Base-by-base conservation (phyloP, 768 basidiomycete genomes). In the Lyophyllum atratum region DNA sequence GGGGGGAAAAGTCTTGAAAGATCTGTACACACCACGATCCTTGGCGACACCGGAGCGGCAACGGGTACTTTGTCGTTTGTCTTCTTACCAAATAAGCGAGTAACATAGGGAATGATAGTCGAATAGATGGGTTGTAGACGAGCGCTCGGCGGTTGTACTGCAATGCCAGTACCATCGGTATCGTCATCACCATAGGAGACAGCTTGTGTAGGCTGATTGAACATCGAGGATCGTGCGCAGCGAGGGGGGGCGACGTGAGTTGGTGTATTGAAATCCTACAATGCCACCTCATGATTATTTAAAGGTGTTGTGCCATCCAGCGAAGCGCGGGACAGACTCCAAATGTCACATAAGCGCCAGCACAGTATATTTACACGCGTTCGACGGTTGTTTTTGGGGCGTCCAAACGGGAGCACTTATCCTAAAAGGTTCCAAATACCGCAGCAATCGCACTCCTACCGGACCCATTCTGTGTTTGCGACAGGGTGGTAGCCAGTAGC, bases 1-100 rank as follows among this genome's bases (percentile, higher is more conserved):
- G 21, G 10, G 9, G 17, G 12, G 3, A 24, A 37, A 24, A 1
- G 17, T n/a, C 17, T 15, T 31, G 25, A 21, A 2, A 2, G 29
- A n/a, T 9, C 15, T 17, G 28, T 26, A 48, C 57, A 43, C 39
- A 54, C 57, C 51, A 58, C 57, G 19, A 58, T 58, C 51, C 39
- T 49, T 15, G 57, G 40, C 12, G 55, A 56, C 26, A 56, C 49
- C 0, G 49, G 49, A 5, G 42, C 40, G 28, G 29, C 22, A 26
- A 21, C 40, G 24, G 55, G 43, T 33, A 15, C 25, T 8, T 49
- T 42, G 31, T 19, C 17, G 42, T 19, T 29, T 21, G 37, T 6
- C 37, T 49, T 34, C 22, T 49, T 40, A 4, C 26, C 22, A 22
- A 47, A 37, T 2, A 46, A 34, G 33, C 31, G 31, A 4, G 44